Evolutionary conservation across 257 asterid species (phyloP).

Genomic region (Solanum piurae): DNA sequence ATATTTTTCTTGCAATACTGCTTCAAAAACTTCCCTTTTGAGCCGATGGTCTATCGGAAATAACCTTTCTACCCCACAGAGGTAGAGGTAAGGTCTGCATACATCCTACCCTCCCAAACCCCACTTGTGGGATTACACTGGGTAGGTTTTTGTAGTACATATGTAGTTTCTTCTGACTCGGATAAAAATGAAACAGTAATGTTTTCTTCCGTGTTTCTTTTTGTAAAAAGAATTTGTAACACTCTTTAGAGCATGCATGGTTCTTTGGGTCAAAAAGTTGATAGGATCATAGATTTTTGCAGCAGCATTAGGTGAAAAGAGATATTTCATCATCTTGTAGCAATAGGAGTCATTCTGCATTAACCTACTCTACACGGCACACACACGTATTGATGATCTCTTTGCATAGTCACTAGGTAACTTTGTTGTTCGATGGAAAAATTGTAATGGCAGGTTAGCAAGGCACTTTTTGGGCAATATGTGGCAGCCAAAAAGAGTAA

Average conservation of each 20-base stretch:
- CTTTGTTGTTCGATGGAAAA: background rate
- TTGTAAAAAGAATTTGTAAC: background rate
- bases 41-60: background rate
- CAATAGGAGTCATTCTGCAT: background rate
- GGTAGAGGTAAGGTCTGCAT: background rate
- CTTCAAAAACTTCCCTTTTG: background rate
- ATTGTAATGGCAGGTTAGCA: conserved; percentile 60
- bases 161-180: background rate
- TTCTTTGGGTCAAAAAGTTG: background rate
- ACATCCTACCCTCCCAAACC: background rate
- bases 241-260: background rate
- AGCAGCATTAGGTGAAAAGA: background rate
- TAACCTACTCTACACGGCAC: background rate
- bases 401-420: background rate
- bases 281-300: background rate
- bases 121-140: background rate
- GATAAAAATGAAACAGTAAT: background rate
- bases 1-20: background rate
- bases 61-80: background rate
- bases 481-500: conserved; percentile 44
- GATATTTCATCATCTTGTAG: background rate
- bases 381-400: background rate
- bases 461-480: conserved; percentile 76
- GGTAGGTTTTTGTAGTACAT: background rate
- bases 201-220: background rate